These are phyloP conservation scores for Silene vulgaris DNA, from an alignment of 179 eudicot species.

Conservation along the genomic window DNA sequence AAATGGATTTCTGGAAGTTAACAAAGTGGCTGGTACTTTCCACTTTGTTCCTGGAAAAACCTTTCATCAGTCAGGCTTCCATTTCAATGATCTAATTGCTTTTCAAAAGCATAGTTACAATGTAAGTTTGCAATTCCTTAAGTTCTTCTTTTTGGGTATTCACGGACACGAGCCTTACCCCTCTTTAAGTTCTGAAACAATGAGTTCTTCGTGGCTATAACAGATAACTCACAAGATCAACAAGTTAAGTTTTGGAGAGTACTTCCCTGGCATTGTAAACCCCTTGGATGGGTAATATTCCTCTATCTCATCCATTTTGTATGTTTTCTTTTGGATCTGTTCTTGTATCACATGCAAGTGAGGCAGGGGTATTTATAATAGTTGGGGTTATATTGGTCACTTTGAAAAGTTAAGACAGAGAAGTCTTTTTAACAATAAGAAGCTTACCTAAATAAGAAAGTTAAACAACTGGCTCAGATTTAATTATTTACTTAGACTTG, in stretches of 20 bases:
- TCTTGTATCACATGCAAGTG: neutral
- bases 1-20: slow-evolving; percentile 79
- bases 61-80: slow-evolving; percentile 60
- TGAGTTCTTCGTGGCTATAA: slow-evolving; percentile 20
- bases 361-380: too few species aligned
- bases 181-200: slow-evolving; percentile 6
- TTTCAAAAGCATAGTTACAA: slow-evolving; percentile 54
- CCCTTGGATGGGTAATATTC: slow-evolving; percentile 72
- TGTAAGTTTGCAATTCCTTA: slow-evolving; percentile 37
- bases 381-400: too few species aligned
- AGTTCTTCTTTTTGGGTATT: neutral
- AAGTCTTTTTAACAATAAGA: too few species aligned
- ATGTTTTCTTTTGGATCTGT: neutral
- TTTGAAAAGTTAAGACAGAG: too few species aligned
- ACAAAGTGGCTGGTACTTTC: slow-evolving; percentile 89
- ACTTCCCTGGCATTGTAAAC: slow-evolving; percentile 66
- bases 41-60: slow-evolving; percentile 86
- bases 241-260: slow-evolving; percentile 70
- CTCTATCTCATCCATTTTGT: too few species aligned
- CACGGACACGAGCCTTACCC: neutral
- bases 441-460: too few species aligned
- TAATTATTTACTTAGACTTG: too few species aligned
- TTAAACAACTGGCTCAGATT: too few species aligned
- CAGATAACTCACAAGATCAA: slow-evolving; percentile 83
- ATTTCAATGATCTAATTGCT: slow-evolving; percentile 42